phyloP scores from a whole-genome alignment of 2,329 filamentous ascomycete genomes.

The Diaporthe caulivora region DNA sequence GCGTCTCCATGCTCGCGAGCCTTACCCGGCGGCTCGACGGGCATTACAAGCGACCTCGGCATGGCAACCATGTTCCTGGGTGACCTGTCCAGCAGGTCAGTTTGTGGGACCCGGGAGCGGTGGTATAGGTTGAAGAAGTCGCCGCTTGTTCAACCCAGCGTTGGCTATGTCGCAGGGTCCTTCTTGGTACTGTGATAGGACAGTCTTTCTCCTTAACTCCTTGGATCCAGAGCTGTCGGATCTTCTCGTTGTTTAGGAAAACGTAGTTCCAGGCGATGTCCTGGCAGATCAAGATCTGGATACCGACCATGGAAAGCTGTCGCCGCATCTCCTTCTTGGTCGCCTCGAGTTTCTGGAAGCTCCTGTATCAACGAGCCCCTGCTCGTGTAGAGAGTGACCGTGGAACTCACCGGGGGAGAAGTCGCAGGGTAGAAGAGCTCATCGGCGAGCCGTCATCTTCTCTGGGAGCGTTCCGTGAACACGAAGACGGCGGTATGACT shows the following conservation, averaged over 20 bases:
- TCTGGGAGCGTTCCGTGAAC: too few relatives aligned
- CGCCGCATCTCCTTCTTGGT: neutral
- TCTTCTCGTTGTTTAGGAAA: neutral
- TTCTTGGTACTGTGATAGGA: neutral
- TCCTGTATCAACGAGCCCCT: neutral
- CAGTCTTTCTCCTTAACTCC: constrained; percentile 10
- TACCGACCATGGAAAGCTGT: neutral
- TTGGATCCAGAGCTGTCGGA: neutral
- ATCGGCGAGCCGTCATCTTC: too few relatives aligned
- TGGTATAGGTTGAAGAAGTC: neutral
- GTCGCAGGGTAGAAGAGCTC: too few relatives aligned
- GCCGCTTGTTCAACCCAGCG: too few relatives aligned
- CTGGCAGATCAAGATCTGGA: neutral
- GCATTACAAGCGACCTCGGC: too few relatives aligned
- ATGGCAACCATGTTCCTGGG: neutral
- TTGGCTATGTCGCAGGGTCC: too few relatives aligned
- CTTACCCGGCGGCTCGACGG: neutral
- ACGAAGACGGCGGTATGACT: too few relatives aligned
- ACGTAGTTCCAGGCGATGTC: constrained; percentile 24
- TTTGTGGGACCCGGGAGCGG: neutral
- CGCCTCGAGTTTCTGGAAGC: neutral
- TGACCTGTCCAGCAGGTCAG: too few relatives aligned
- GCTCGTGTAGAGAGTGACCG: too few relatives aligned
- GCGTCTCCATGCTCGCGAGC: neutral
- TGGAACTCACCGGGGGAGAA: too few relatives aligned